Evolutionary conservation across 1,284 basidiomycete genomes (phyloP).

Genomic region (Prillingera fragicola): DNA sequence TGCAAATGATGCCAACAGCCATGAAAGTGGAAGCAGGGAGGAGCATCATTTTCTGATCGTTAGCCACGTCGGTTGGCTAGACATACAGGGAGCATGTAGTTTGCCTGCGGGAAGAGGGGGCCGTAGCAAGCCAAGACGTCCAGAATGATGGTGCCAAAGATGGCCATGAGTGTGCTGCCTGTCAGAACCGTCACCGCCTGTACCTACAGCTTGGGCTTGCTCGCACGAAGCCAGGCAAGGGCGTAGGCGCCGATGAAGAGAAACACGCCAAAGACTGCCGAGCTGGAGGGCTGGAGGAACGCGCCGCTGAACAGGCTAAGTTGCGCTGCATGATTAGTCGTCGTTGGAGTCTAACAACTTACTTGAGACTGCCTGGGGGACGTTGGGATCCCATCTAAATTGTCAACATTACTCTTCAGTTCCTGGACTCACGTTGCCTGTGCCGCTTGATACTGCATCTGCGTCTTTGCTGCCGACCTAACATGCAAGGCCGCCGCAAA

Average conservation of each 20-base stretch:
- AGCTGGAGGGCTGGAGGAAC: slow-evolving; percentile 61
- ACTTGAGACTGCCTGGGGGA: slow-evolving; percentile 52
- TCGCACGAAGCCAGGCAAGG: slow-evolving; percentile 59
- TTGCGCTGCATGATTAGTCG: slow-evolving; percentile 37
- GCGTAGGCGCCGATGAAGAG: slow-evolving; percentile 61
- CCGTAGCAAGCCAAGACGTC: slow-evolving; percentile 44
- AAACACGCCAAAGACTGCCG: slow-evolving; percentile 61
- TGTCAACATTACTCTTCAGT: not conserved
- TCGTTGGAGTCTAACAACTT: too few species aligned
- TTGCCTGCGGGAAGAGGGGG: slow-evolving; percentile 59
- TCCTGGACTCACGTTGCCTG: slow-evolving; percentile 48
- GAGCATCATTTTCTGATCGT: slow-evolving; percentile 48
- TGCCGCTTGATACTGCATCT: slow-evolving; percentile 51
- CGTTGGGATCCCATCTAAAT: slow-evolving; percentile 50
- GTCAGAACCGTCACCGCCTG: not conserved
- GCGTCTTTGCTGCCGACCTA: too few species aligned
- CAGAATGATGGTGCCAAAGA: slow-evolving; percentile 52
- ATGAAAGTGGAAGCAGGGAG: slow-evolving; percentile 59
- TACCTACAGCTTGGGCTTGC: slow-evolving; percentile 55
- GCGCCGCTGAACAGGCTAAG: slow-evolving; percentile 58
- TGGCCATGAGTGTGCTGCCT: slow-evolving; percentile 50
- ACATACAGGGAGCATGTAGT: slow-evolving; percentile 57
- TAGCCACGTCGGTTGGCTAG: slow-evolving; percentile 9
- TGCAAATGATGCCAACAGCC: slow-evolving; percentile 57
- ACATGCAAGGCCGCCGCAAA: slow-evolving; percentile 66